A percentile compares a stretch with the other conserved stretches of the same genome.
phyloP scores from a whole-genome alignment of 2,329 filamentous ascomycete genomes.

The Bipolaris zeicola region DNA sequence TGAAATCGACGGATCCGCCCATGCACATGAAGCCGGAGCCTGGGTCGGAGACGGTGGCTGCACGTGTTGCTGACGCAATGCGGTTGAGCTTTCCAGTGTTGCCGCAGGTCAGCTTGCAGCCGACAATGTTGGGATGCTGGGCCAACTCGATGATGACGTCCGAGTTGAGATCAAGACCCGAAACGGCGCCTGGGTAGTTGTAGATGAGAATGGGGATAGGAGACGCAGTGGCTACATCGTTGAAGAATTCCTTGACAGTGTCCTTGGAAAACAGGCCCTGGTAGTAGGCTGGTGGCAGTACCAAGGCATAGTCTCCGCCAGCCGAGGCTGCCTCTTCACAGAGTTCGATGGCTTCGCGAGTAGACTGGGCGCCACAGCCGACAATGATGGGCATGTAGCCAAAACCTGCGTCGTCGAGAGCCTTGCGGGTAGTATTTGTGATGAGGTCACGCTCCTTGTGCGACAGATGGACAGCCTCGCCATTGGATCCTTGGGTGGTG shows the following conservation, averaged over 20 bases:
- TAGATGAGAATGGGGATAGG: constrained; percentile 71
- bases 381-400: constrained; percentile 73
- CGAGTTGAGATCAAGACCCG: constrained; percentile 68
- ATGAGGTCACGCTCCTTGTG: constrained; percentile 72
- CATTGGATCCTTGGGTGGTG: constrained; percentile 80
- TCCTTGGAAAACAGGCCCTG: constrained; percentile 67
- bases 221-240: constrained; percentile 65
- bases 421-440: constrained; percentile 71
- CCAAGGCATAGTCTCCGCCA: constrained; percentile 76
- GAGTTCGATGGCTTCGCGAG: constrained; percentile 71
- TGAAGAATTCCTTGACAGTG: constrained; percentile 68
- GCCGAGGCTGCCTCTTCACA: constrained; percentile 71
- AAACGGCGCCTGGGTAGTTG: constrained; percentile 70
- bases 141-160: constrained; percentile 65
- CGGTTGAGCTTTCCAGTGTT: constrained; percentile 72
- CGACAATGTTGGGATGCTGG: constrained; percentile 68
- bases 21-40: constrained; percentile 69
- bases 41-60: constrained; percentile 43
- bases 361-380: constrained; percentile 75
- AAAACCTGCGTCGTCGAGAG: constrained; percentile 70
- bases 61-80: constrained; percentile 59
- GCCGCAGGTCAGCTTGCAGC: constrained; percentile 72
- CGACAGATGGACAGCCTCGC: constrained; percentile 79
- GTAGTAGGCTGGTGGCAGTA: constrained; percentile 80
- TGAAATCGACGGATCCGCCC: constrained; percentile 76